phyloP scores from a whole-genome alignment of 352 stramenopile species.

The Thraustochytrium striatum region DNA sequence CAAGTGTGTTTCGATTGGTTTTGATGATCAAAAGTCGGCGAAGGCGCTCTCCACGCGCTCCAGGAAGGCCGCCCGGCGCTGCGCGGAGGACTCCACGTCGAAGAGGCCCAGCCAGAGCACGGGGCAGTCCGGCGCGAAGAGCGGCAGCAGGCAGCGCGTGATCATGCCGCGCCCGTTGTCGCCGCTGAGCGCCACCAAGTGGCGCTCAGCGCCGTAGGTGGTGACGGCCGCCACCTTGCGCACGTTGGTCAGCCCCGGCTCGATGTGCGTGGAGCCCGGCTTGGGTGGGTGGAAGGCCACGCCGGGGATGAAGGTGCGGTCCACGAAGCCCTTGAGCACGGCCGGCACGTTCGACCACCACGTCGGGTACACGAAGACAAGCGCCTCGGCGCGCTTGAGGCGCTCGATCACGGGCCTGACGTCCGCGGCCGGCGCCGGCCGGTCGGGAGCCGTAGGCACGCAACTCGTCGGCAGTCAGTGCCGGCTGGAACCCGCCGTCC shows the following conservation, averaged over 20 bases:
- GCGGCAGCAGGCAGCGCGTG: slow-evolving; percentile 46
- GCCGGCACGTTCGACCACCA: slow-evolving; percentile 57
- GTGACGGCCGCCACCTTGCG: slow-evolving; percentile 50
- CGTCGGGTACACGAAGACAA: slow-evolving; percentile 57
- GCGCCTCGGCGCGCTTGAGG: slow-evolving; percentile 52
- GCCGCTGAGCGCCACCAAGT: slow-evolving; percentile 47
- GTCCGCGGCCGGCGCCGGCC: too few relatives aligned
- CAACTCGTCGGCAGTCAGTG: slow-evolving; percentile 39
- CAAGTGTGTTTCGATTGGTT: neutral
- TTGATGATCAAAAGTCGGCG: neutral
- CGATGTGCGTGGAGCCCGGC: slow-evolving; percentile 35
- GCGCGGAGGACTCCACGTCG: slow-evolving; percentile 50
- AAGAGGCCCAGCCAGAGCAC: slow-evolving; percentile 53
- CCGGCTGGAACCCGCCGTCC: slow-evolving; percentile 30
- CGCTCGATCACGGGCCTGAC: slow-evolving; percentile 8
- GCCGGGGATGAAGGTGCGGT: slow-evolving; percentile 53
- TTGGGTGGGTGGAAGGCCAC: slow-evolving; percentile 51
- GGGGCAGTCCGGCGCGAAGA: slow-evolving; percentile 46
- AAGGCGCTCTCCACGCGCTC: neutral
- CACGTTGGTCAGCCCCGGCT: slow-evolving; percentile 52
- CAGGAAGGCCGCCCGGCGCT: slow-evolving; percentile 27
- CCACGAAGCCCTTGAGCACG: slow-evolving; percentile 55
- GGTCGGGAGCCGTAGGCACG: too few relatives aligned
- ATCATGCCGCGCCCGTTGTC: slow-evolving; percentile 55
- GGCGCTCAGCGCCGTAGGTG: slow-evolving; percentile 52